These are phyloP conservation scores for Sporodiniella umbellata DNA, from an alignment of 371 early-diverging fungal genomes.

Conservation along the genomic window DNA sequence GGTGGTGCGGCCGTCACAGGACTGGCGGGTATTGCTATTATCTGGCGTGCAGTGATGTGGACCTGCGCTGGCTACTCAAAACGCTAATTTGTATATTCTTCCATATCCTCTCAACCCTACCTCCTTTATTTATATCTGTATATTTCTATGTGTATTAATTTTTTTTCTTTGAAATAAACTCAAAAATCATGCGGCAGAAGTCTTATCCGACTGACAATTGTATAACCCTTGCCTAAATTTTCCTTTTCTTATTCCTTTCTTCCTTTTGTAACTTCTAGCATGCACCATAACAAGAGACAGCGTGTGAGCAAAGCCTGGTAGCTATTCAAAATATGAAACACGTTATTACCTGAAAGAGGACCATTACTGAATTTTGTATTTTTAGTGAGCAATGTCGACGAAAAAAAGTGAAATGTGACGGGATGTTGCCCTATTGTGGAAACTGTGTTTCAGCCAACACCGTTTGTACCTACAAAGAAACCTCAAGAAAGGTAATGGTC, in stretches of 20 bases:
- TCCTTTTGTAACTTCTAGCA: neutral
- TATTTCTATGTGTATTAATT: neutral
- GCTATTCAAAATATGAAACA: neutral
- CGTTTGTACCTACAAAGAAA: constrained; percentile 38
- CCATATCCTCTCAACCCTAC: neutral
- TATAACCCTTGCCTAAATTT: neutral
- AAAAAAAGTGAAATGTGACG: constrained; percentile 67
- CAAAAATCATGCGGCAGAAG: neutral
- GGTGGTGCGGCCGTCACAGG: constrained; percentile 33
- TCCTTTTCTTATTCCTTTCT: constrained; percentile 1
- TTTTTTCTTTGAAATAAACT: neutral
- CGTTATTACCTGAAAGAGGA: no score
- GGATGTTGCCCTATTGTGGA: constrained; percentile 43
- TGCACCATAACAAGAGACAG: constrained; percentile 34
- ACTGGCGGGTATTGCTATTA: constrained; percentile 21
- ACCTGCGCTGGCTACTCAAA: constrained; percentile 25
- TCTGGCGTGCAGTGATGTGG: constrained; percentile 32
- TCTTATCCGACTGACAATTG: neutral
- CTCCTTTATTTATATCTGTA: neutral
- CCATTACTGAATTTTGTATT: no score
- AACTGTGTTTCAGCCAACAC: constrained; percentile 29
- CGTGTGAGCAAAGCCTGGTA: constrained; percentile 48
- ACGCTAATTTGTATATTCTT: neutral
- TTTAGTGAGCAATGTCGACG: constrained; percentile 54
- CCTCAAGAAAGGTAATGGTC: constrained; percentile 39